Conservation (phyloP, 1,139 yeast species). For the Yamadazyma oceani region DNA sequence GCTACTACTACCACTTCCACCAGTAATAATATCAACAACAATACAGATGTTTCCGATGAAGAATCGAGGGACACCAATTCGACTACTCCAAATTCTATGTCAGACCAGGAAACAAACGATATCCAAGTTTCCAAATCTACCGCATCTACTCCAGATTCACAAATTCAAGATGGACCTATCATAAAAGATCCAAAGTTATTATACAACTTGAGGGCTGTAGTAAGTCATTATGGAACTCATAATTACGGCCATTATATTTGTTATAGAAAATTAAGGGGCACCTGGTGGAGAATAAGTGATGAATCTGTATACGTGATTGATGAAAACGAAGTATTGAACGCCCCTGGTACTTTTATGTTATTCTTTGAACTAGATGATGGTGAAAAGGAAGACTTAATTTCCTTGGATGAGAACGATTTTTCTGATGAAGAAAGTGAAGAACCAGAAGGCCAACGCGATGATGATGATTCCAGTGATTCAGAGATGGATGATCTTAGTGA, state of each 20-base stretch:
- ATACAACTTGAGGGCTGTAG: constrained; percentile 78
- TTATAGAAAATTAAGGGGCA: constrained; percentile 73
- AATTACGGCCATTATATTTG: constrained; percentile 95
- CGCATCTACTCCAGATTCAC: constrained; percentile 14
- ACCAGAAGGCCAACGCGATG: constrained; percentile 12
- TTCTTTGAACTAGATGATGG: constrained; percentile 68
- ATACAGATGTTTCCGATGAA: constrained; percentile 11
- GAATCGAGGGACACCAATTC: constrained; percentile 11
- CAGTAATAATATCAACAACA: no score
- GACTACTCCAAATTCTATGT: constrained; percentile 2
- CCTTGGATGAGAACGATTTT: constrained; percentile 37
- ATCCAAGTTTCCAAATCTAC: constrained; percentile 12
- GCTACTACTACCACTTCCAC: constrained; percentile 4
- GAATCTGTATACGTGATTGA: constrained; percentile 79
- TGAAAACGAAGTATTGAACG: constrained; percentile 73
- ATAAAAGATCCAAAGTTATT: constrained; percentile 37
- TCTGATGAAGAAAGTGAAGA: constrained; percentile 25
- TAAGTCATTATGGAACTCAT: constrained; percentile 91
- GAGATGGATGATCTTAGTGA: constrained; percentile 25
- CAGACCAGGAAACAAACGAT: constrained; percentile 16
- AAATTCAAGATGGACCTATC: not conserved
- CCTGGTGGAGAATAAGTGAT: constrained; percentile 95
- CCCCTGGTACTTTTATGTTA: constrained; percentile 90
- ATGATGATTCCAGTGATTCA: constrained; percentile 6
- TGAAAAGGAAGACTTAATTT: constrained; percentile 30